Conservation (phyloP, 1,284 basidiomycete genomes). For the Ustilago lituana region DNA sequence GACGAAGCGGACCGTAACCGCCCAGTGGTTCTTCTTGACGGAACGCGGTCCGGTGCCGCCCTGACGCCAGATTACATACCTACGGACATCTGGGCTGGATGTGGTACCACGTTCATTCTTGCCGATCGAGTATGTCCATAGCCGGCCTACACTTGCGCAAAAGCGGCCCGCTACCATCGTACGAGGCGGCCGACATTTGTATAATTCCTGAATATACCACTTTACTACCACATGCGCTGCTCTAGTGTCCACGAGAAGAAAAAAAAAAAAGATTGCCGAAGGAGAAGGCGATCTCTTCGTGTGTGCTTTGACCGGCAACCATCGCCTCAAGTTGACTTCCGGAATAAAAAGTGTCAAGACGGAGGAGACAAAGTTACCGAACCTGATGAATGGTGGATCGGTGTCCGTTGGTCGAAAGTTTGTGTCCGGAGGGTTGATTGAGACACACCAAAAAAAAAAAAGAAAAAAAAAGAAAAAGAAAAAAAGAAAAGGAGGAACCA, state of each 20-base stretch:
- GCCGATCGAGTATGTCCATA: too few species aligned
- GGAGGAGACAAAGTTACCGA: too few species aligned
- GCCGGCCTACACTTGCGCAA: too few species aligned
- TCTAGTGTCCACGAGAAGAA: neutral
- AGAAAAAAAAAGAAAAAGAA: conserved; percentile 1
- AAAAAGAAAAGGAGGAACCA: neutral
- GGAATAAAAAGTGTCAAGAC: too few species aligned
- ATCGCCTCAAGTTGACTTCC: too few species aligned
- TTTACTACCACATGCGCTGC: neutral
- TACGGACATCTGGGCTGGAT: conserved; percentile 41
- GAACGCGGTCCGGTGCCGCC: conserved; percentile 31
- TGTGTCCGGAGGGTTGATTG: too few species aligned
- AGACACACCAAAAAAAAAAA: too few species aligned
- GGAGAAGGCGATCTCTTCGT: neutral
- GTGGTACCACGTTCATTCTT: conserved; percentile 45
- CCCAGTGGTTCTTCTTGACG: conserved; percentile 20
- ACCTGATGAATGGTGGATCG: conserved; percentile 4
- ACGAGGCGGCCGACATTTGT: too few species aligned
- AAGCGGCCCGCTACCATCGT: too few species aligned
- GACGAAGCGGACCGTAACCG: conserved; percentile 35
- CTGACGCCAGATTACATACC: conserved; percentile 8
- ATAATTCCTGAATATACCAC: too few species aligned
- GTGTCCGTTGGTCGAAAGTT: conserved; percentile 9
- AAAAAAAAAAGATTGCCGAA: neutral
- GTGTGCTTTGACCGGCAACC: conserved; percentile 1